phyloP scores from a whole-genome alignment of 176 grass and related monocot species.

The Metroxylon sagu region DNA sequence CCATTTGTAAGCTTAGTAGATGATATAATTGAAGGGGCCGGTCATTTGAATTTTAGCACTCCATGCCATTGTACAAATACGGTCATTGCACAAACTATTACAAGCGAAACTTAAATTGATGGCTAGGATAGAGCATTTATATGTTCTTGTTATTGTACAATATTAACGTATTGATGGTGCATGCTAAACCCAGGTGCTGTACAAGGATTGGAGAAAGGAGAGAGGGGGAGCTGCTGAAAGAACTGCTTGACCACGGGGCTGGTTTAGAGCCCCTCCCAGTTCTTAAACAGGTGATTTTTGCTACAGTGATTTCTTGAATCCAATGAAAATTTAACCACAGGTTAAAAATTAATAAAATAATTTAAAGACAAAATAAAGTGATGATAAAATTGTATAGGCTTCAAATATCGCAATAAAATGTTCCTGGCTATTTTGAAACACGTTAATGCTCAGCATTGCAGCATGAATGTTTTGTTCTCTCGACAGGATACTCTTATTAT shows the following conservation, averaged over 20 bases:
- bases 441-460: background rate
- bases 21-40: too few species aligned
- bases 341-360: too few species aligned
- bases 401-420: background rate
- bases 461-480: constrained; percentile 2
- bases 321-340: background rate
- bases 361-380: too few species aligned
- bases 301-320: background rate
- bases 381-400: background rate
- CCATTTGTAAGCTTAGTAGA: too few species aligned
- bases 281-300: constrained; percentile 47
- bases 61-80: too few species aligned
- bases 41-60: too few species aligned
- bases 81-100: too few species aligned
- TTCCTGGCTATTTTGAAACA: background rate
- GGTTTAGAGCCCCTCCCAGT: constrained; percentile 50
- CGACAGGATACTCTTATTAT: constrained; percentile 53
- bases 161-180: too few species aligned
- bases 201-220: constrained; percentile 62
- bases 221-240: constrained; percentile 61
- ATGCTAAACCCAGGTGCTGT: constrained; percentile 37
- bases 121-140: too few species aligned
- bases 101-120: too few species aligned
- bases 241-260: constrained; percentile 45
- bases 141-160: too few species aligned